Evolutionary conservation across 2,329 filamentous ascomycete species (phyloP).

Genomic region (Fusarium phyllophilum): DNA sequence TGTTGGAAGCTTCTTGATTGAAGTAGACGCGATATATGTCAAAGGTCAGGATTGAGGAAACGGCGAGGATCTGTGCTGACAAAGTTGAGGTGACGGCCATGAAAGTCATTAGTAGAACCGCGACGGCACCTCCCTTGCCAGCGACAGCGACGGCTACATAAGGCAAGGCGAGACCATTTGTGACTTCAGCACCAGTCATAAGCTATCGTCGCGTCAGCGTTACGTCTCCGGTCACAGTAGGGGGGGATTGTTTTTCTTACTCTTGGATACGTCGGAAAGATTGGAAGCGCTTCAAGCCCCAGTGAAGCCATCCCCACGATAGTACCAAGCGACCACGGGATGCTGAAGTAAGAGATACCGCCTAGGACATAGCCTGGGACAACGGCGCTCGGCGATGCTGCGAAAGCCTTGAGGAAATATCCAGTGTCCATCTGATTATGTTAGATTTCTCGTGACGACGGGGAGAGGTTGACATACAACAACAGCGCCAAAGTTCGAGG

Average conservation of each 20-base stretch:
- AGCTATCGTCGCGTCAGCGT: not conserved
- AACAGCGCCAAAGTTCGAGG: not conserved
- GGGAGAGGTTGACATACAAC: too few relatives aligned
- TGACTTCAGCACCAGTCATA: not conserved
- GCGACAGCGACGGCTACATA: not conserved
- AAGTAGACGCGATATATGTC: constrained; percentile 63
- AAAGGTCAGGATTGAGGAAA: constrained; percentile 63
- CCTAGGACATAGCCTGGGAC: not conserved
- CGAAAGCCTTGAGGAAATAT: not conserved
- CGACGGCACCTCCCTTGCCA: not conserved
- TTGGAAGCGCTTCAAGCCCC: not conserved
- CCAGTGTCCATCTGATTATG: not conserved
- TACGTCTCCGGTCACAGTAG: rapidly evolving
- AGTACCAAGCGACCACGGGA: not conserved
- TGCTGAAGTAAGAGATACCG: not conserved
- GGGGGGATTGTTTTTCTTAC: not conserved
- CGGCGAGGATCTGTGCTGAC: constrained; percentile 62
- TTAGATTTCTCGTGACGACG: too few relatives aligned
- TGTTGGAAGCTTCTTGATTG: constrained; percentile 56
- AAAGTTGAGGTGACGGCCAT: constrained; percentile 59
- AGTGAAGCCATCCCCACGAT: not conserved
- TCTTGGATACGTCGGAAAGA: not conserved
- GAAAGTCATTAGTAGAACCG: not conserved
- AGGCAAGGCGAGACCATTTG: not conserved
- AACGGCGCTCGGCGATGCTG: not conserved